phyloP scores from a whole-genome alignment of 1,284 basidiomycete genomes.

The Rhodotorula glutinis region DNA sequence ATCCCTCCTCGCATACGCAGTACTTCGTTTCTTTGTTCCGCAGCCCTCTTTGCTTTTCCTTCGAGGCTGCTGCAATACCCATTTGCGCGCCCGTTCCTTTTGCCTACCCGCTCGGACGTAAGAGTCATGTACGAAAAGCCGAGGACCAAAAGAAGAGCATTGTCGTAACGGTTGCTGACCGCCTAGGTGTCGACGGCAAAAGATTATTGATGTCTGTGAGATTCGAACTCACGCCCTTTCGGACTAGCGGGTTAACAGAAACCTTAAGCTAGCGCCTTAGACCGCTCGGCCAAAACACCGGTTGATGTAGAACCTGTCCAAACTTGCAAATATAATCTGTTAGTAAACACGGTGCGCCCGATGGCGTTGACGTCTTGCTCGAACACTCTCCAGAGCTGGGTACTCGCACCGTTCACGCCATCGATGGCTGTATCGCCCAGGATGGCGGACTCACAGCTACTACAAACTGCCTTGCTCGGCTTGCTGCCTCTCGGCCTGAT shows the following conservation, averaged over 20 bases:
- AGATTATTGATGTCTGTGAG: constrained; percentile 32
- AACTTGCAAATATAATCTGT: too few relatives aligned
- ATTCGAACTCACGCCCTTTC: constrained; percentile 40
- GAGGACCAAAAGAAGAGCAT: too few relatives aligned
- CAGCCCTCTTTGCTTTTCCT: not conserved
- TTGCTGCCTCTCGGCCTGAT: not conserved
- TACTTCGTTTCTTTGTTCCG: not conserved
- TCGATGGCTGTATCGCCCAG: too few relatives aligned
- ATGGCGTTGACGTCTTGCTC: too few relatives aligned
- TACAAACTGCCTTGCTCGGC: not conserved
- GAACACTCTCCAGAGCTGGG: too few relatives aligned
- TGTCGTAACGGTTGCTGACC: too few relatives aligned
- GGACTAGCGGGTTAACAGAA: constrained; percentile 28
- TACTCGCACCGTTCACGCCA: too few relatives aligned
- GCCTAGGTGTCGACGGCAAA: too few relatives aligned
- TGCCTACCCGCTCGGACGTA: too few relatives aligned
- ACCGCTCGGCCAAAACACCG: constrained; percentile 42
- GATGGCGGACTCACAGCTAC: too few relatives aligned
- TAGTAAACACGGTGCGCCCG: not conserved
- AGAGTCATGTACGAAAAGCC: too few relatives aligned
- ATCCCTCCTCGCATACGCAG: not conserved
- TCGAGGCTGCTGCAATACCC: not conserved
- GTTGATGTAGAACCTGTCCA: not conserved
- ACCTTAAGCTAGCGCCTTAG: constrained; percentile 42
- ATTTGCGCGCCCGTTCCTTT: not conserved